Evolutionary conservation across 305 asterid genomes (phyloP).

Genomic region (Caryopteris hybrid): DNA sequence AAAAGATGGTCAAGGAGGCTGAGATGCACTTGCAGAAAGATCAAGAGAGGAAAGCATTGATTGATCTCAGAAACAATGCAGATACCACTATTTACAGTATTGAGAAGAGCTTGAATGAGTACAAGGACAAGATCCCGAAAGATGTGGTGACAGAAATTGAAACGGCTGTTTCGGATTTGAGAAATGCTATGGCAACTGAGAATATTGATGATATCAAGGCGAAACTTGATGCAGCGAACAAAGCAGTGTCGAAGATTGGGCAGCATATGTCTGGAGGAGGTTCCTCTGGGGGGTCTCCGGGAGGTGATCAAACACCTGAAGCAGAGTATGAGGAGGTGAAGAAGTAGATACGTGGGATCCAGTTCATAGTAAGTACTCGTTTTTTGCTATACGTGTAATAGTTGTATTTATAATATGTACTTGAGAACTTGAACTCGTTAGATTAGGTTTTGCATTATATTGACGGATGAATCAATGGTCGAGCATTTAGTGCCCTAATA

Average conservation of each 20-base stretch:
- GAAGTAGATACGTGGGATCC: constrained; percentile 35
- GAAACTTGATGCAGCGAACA: constrained; percentile 74
- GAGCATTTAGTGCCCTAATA: background rate
- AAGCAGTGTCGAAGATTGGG: constrained; percentile 83
- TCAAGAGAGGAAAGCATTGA: constrained; percentile 70
- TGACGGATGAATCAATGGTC: background rate
- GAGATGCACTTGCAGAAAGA: constrained; percentile 79
- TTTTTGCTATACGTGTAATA: too few species aligned
- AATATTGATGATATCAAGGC: constrained; percentile 59
- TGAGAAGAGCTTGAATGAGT: constrained; percentile 78
- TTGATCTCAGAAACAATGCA: constrained; percentile 67
- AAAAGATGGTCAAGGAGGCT: constrained; percentile 87
- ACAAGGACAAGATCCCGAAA: constrained; percentile 69
- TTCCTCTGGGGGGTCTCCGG: constrained; percentile 45
- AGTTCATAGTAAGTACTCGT: too few species aligned
- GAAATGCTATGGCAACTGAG: constrained; percentile 46
- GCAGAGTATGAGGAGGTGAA: constrained; percentile 91
- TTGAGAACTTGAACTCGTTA: background rate
- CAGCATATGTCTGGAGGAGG: constrained; percentile 68
- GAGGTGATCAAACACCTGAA: constrained; percentile 59
- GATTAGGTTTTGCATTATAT: background rate
- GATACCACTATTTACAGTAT: constrained; percentile 81
- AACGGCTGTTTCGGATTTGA: constrained; percentile 57
- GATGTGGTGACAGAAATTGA: constrained; percentile 72
- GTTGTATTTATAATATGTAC: background rate